These are phyloP conservation scores for Tetracladium setigerum DNA, from an alignment of 495 filamentous ascomycete genomes.

Conservation along the genomic window DNA sequence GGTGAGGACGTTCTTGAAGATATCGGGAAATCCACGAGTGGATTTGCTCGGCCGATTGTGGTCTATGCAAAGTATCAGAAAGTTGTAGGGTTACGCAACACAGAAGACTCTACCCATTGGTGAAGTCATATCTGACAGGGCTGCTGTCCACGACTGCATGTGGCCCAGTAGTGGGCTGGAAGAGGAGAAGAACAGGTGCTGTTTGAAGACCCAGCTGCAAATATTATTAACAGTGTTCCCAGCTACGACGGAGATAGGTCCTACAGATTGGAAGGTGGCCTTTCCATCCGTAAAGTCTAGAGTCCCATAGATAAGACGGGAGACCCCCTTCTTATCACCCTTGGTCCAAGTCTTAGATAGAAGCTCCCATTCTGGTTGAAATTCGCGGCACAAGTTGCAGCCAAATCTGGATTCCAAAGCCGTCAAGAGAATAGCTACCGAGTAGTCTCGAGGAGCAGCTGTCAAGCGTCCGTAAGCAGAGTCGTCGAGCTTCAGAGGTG, in stretches of 20 bases:
- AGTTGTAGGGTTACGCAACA: not conserved
- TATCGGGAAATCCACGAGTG: conserved; percentile 74
- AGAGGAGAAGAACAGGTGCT: conserved; percentile 81
- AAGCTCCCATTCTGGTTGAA: conserved; percentile 91
- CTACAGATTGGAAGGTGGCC: conserved; percentile 80
- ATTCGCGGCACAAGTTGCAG: conserved; percentile 80
- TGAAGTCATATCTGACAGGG: conserved; percentile 83
- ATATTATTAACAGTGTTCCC: conserved; percentile 4
- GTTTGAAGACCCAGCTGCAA: conserved; percentile 85
- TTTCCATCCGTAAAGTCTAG: conserved; percentile 86
- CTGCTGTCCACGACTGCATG: conserved; percentile 60
- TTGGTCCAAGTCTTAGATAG: conserved; percentile 81
- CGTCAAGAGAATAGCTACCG: conserved; percentile 75
- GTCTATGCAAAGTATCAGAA: conserved; percentile 34
- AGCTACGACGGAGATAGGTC: conserved; percentile 8
- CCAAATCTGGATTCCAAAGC: conserved; percentile 79
- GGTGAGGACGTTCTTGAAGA: conserved; percentile 66
- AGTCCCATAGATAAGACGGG: conserved; percentile 72
- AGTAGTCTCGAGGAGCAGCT: conserved; percentile 71
- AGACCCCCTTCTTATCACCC: conserved; percentile 64
- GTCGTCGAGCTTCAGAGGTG: conserved; percentile 71
- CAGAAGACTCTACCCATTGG: conserved; percentile 53
- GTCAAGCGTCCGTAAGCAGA: conserved; percentile 67
- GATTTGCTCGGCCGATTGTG: conserved; percentile 66
- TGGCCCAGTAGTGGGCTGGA: conserved; percentile 82